Evolutionary conservation across 23 red algal genomes (phyloP).

Genomic region (Gracilariopsis chorda): DNA sequence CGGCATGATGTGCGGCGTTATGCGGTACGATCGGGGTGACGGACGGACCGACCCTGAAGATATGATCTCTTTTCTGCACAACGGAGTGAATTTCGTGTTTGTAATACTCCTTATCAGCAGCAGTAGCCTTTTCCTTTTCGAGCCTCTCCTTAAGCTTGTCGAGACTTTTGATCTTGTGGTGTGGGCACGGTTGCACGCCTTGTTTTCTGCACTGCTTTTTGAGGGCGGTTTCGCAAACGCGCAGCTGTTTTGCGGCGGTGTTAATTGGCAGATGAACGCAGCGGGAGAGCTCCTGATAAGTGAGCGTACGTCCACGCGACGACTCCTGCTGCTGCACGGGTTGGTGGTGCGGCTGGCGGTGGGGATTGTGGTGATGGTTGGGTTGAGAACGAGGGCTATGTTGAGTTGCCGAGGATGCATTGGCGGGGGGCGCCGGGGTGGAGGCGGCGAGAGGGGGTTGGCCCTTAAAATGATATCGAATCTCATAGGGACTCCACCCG

Average conservation of each 20-base stretch:
- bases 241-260: slow-evolving; percentile 70
- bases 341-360: not conserved
- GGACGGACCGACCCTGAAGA: slow-evolving; percentile 30
- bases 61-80: slow-evolving; percentile 68
- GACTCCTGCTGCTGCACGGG: not conserved
- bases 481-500: no score
- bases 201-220: slow-evolving; percentile 87
- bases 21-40: no score
- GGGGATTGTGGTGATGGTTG: not conserved
- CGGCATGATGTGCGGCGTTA: no score
- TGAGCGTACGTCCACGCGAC: slow-evolving; percentile 12
- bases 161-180: slow-evolving; percentile 73
- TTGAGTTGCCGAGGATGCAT: not conserved
- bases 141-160: slow-evolving; percentile 88
- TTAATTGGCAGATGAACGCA: slow-evolving; percentile 83
- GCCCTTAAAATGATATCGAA: no score
- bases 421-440: not conserved
- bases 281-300: slow-evolving; percentile 49
- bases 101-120: slow-evolving; percentile 82
- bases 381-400: not conserved
- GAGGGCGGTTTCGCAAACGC: slow-evolving; percentile 83
- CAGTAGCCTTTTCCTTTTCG: slow-evolving; percentile 67
- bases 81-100: slow-evolving; percentile 73
- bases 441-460: not conserved
- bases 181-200: slow-evolving; percentile 74